Base-by-base conservation (phyloP, 2,329 filamentous ascomycete genomes). In the Albifimbria verrucaria region DNA sequence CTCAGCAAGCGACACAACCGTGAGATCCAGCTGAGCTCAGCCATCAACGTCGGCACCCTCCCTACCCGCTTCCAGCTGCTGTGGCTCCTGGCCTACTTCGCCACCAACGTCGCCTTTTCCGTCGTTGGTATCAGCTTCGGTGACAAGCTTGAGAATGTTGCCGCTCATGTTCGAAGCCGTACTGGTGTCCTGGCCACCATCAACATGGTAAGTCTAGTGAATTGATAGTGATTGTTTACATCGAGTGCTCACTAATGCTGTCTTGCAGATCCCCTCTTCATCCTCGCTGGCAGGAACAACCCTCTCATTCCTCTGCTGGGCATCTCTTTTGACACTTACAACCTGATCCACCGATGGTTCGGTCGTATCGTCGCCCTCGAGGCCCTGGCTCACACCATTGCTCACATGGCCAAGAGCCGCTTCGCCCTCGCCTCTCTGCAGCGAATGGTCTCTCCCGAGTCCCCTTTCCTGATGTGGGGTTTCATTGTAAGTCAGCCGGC, bases 301-400 rank as follows among this genome's bases (percentile, higher is more conserved):
- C 88, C 88, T 21, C 76, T 93, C 58, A 90, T 92, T 65, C 77
- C 77, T 55, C 75, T 88, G 59, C 77, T 90, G 50, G 84, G 85
- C 56, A 85, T 92, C 58, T 89, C 87, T 4, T 93, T 92, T 68
- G 89, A 93, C 68, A 90, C 87, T 1, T 92, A 89, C 77, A 93
- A 92, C 73, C 72, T 93, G 56, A 77, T 92, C 53, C 89, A 93
- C 70, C 82, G 89, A 56, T 92, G 89, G 89, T 81, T 91, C 57
- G 89, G 89, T 61, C 84, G 89, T 39, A 89, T 92, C 55, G 87
- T 89, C 23, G 79, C 88, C 18, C 71, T 90, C 15, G 87, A 93
- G 67, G 78, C 85, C 10, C 60, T 92, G 41, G 75, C 80, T 25
- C 89, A 92, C 70, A 83, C 82, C 1, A 64, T 83, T 39, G 80